phyloP scores from a whole-genome alignment of 139 green algal species.

The Chlamydomonas eustigma region DNA sequence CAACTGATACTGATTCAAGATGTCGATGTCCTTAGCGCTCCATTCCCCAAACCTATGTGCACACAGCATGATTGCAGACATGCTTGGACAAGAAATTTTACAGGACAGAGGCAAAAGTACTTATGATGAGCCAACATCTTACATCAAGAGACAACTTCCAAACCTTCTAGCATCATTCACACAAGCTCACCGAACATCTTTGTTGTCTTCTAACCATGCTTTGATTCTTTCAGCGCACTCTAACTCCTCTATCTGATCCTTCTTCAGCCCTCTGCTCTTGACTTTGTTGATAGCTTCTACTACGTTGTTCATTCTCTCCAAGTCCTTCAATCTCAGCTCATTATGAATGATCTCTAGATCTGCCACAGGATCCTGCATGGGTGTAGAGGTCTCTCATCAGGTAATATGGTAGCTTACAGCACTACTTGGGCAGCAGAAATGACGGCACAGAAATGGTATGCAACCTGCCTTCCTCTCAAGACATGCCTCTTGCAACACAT shows the following conservation, averaged over 20 bases:
- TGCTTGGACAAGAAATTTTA: too few relatives aligned
- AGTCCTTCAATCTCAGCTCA: conserved; percentile 83
- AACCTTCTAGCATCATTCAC: too few relatives aligned
- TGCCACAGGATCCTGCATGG: conserved; percentile 82
- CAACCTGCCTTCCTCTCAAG: too few relatives aligned
- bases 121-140: too few relatives aligned
- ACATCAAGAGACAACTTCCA: too few relatives aligned
- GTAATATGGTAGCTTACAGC: too few relatives aligned
- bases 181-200: conserved; percentile 9
- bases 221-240: conserved; percentile 30
- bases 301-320: conserved; percentile 43
- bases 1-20: conserved; percentile 77
- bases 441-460: too few relatives aligned
- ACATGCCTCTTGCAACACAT: too few relatives aligned
- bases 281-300: conserved; percentile 53
- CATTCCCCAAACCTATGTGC: conserved; percentile 76
- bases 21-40: conserved; percentile 73
- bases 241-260: conserved; percentile 86
- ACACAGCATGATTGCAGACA: too few relatives aligned
- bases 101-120: too few relatives aligned
- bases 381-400: too few relatives aligned
- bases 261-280: conserved; percentile 52
- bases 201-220: conserved; percentile 19
- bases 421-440: too few relatives aligned
- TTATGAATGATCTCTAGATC: conserved; percentile 96